phyloP scores from a whole-genome alignment of 148 eudicot genomes.

The Rhododendron ovatum region DNA sequence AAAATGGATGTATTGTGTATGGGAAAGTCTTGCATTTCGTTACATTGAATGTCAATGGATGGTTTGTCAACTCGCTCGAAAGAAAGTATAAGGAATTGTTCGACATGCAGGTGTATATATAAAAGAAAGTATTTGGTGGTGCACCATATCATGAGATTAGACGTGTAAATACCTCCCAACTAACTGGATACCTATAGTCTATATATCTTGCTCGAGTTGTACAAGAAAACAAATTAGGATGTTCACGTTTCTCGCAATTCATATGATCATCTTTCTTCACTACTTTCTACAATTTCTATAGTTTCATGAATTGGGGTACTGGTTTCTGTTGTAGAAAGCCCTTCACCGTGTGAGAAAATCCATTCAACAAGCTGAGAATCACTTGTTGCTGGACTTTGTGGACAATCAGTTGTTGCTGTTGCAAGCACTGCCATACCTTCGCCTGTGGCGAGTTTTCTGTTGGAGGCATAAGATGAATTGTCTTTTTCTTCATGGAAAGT shows the following conservation, averaged over 20 bases:
- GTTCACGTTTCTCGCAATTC: background rate
- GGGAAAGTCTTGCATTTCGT: background rate
- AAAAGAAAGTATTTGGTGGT: background rate
- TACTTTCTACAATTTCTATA: background rate
- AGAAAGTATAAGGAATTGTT: background rate
- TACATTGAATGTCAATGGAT: background rate
- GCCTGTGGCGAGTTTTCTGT: background rate
- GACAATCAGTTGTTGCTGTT: background rate
- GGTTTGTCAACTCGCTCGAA: background rate
- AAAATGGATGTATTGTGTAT: background rate
- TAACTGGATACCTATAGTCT: background rate
- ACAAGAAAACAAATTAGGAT: background rate
- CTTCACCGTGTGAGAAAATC: conserved; percentile 18
- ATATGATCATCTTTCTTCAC: background rate
- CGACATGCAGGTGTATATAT: background rate
- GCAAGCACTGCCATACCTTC: background rate
- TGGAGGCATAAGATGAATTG: conserved; percentile 1
- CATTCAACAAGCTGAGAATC: conserved; percentile 4
- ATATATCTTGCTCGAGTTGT: background rate
- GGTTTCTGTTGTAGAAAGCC: conserved; percentile 12
- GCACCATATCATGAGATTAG: background rate
- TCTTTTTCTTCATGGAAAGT: conserved; percentile 24
- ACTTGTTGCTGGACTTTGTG: conserved; percentile 19
- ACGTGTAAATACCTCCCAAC: background rate
- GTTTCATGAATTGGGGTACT: conserved; percentile 18